phyloP scores from a whole-genome alignment of 768 basidiomycete genomes.

The Phylloporus sp. region DNA sequence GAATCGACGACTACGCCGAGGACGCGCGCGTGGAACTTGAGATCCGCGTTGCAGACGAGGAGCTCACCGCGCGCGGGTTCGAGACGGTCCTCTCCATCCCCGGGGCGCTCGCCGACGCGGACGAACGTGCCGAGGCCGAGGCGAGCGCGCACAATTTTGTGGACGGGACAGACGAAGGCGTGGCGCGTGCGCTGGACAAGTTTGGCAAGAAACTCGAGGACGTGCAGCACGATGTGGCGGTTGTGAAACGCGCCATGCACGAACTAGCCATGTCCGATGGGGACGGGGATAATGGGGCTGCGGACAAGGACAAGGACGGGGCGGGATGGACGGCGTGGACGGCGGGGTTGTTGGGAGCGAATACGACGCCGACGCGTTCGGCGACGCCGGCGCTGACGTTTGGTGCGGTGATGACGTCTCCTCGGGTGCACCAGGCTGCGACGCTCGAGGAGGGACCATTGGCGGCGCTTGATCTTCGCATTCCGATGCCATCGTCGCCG shows the following conservation, averaged over 20 bases:
- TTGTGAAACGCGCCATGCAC: conserved; percentile 57
- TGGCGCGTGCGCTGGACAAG: conserved; percentile 38
- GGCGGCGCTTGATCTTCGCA: conserved; percentile 45
- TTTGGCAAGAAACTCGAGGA: conserved; percentile 65
- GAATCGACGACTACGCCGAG: conserved; percentile 72
- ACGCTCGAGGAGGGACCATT: conserved; percentile 41
- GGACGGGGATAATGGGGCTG: not conserved
- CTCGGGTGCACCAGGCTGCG: conserved; percentile 48
- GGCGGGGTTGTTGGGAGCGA: conserved; percentile 45
- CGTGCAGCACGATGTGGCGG: conserved; percentile 72
- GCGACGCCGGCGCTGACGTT: conserved; percentile 55
- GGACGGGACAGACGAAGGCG: conserved; percentile 15
- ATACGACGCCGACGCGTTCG: conserved; percentile 35
- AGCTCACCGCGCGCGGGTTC: conserved; percentile 60
- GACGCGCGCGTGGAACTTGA: conserved; percentile 82
- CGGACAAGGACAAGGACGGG: conserved; percentile 1
- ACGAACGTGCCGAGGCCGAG: conserved; percentile 39
- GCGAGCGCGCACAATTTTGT: conserved; percentile 44
- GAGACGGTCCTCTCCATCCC: conserved; percentile 62
- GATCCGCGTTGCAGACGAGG: conserved; percentile 72
- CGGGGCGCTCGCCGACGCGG: conserved; percentile 35
- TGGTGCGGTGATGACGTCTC: conserved; percentile 67
- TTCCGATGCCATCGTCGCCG: conserved; percentile 49
- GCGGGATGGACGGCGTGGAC: conserved; percentile 50
- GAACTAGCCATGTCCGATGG: conserved; percentile 27